Evolutionary conservation across 2,329 filamentous ascomycete species (phyloP).

Genomic region (Paecilomyces niveus): DNA sequence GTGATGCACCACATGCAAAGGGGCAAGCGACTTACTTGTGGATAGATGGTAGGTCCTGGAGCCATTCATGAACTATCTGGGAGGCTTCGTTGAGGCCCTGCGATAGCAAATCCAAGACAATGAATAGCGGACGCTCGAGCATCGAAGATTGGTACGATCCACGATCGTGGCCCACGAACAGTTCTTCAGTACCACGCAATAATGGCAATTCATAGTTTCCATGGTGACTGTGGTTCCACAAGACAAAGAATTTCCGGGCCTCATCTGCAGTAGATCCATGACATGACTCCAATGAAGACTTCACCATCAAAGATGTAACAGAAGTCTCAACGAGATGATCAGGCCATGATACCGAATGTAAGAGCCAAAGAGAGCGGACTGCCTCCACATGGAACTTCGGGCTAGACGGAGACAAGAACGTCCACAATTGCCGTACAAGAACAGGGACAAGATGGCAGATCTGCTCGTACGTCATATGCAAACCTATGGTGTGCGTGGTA

Average conservation of each 20-base stretch:
- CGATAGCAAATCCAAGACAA: conserved; percentile 70
- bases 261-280: conserved; percentile 26
- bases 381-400: conserved; percentile 95
- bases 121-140: conserved; percentile 71
- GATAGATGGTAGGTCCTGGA: conserved; percentile 52
- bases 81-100: conserved; percentile 68
- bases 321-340: conserved; percentile 75
- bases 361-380: conserved; percentile 74
- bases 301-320: conserved; percentile 62
- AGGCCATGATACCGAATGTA: conserved; percentile 64
- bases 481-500: conserved; percentile 26
- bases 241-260: conserved; percentile 32
- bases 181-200: conserved; percentile 20
- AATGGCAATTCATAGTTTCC: conserved; percentile 29
- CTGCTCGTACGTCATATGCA: conserved; percentile 39
- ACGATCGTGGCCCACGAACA: conserved; percentile 15
- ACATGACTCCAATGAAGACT: conserved; percentile 22
- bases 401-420: conserved; percentile 68
- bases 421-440: conserved; percentile 69
- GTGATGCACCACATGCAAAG: not conserved
- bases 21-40: conserved; percentile 35
- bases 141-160: conserved; percentile 47
- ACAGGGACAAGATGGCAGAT: conserved; percentile 56
- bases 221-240: conserved; percentile 38
- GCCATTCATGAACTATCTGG: conserved; percentile 72